These are phyloP conservation scores for Brettanomyces sp. DNA, from an alignment of 805 yeast species.

Conservation along the genomic window DNA sequence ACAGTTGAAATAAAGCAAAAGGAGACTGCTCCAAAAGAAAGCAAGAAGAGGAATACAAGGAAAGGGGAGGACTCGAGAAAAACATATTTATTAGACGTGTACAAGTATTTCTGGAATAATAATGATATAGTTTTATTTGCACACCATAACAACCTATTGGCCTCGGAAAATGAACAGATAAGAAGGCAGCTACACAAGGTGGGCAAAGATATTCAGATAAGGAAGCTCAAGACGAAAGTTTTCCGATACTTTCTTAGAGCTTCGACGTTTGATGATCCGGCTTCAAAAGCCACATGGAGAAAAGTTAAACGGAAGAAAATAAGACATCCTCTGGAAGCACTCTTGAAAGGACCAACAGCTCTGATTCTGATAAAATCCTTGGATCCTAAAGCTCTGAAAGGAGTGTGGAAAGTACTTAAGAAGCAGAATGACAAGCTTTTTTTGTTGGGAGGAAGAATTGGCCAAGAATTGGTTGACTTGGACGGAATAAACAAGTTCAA, in stretches of 20 bases:
- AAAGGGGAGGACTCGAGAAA: constrained; percentile 70
- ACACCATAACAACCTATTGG: constrained; percentile 76
- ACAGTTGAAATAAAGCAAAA: too few species aligned
- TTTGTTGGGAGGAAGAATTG: constrained; percentile 79
- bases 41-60: constrained; percentile 25
- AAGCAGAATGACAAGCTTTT: constrained; percentile 64
- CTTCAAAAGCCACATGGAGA: constrained; percentile 40
- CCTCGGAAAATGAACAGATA: constrained; percentile 55
- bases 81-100: constrained; percentile 75
- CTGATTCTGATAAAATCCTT: constrained; percentile 57
- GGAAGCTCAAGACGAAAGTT: constrained; percentile 58
- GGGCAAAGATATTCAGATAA: constrained; percentile 42
- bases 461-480: constrained; percentile 44
- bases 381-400: constrained; percentile 61
- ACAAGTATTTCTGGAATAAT: constrained; percentile 58
- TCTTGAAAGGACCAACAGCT: constrained; percentile 82
- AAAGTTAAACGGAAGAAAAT: constrained; percentile 30
- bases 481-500: constrained; percentile 53
- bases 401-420: constrained; percentile 52
- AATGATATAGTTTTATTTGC: constrained; percentile 66
- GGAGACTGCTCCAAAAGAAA: not conserved
- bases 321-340: constrained; percentile 58
- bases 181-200: constrained; percentile 51
- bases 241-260: constrained; percentile 73
- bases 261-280: constrained; percentile 63